These are phyloP conservation scores for Monosporascus sp. DNA, from an alignment of 2,329 filamentous ascomycete species.

Conservation along the genomic window DNA sequence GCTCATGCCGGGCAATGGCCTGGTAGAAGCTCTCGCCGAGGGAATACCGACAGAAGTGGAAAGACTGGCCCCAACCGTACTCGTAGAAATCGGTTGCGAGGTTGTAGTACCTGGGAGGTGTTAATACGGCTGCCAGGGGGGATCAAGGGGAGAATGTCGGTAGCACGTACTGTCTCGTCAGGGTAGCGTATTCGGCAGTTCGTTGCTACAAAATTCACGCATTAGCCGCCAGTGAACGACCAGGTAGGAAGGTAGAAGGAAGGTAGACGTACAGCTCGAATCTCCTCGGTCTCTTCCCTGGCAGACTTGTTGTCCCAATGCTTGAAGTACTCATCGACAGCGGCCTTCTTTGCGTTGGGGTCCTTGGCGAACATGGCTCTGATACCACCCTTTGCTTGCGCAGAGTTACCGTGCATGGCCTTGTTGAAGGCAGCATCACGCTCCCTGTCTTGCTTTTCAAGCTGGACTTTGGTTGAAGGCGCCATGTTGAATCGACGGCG, in stretches of 20 bases:
- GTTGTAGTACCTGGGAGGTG: conserved; percentile 76
- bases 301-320: conserved; percentile 86
- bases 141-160: not conserved
- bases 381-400: conserved; percentile 66
- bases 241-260: not conserved
- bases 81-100: conserved; percentile 95
- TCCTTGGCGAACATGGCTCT: conserved; percentile 84
- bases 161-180: conserved; percentile 77
- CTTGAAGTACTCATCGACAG: conserved; percentile 91
- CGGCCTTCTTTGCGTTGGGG: conserved; percentile 66
- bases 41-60: conserved; percentile 96
- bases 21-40: conserved; percentile 81
- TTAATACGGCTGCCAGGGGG: not conserved
- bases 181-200: conserved; percentile 82
- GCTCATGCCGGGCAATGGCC: conserved; percentile 93
- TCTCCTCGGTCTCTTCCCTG: conserved; percentile 75
- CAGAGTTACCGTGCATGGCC: conserved; percentile 72
- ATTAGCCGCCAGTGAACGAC: conserved; percentile 1
- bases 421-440: conserved; percentile 91
- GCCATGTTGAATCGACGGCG: conserved; percentile 36
- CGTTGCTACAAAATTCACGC: conserved; percentile 54
- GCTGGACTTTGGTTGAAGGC: conserved; percentile 35
- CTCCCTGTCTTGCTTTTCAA: conserved; percentile 77
- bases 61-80: conserved; percentile 92
- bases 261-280: conserved; percentile 61